Conservation (phyloP, 495 filamentous ascomycete genomes). For the Penicillium maclennaniae region DNA sequence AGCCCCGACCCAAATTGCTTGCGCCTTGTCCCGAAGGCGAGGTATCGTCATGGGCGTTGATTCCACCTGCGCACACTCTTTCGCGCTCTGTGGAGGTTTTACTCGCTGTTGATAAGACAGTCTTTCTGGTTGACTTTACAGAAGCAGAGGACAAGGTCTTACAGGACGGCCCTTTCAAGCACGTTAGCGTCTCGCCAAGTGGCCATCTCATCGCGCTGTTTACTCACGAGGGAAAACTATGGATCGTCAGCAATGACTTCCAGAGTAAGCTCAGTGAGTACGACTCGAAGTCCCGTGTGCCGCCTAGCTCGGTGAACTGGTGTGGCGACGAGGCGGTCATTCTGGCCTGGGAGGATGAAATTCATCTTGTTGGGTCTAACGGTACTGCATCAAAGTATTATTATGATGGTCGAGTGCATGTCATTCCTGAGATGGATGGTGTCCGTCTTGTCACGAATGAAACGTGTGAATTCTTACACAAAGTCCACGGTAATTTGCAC, state of each 20-base stretch:
- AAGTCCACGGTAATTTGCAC: conserved; percentile 59
- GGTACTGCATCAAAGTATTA: conserved; percentile 75
- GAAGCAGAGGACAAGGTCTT: conserved; percentile 89
- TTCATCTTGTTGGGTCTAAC: conserved; percentile 88
- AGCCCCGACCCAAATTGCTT: conserved; percentile 81
- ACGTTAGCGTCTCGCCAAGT: conserved; percentile 85
- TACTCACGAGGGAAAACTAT: conserved; percentile 78
- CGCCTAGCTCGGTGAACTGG: conserved; percentile 87
- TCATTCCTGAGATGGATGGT: conserved; percentile 85
- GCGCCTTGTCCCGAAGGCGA: conserved; percentile 72
- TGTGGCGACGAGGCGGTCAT: conserved; percentile 94
- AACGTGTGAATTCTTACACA: conserved; percentile 91
- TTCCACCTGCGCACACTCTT: conserved; percentile 82
- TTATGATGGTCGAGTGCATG: conserved; percentile 86
- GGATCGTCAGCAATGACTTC: conserved; percentile 93
- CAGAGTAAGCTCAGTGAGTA: conserved; percentile 88
- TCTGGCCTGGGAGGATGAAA: conserved; percentile 95
- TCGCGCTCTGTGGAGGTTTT: conserved; percentile 96
- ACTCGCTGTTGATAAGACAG: conserved; percentile 77
- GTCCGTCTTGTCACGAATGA: conserved; percentile 85
- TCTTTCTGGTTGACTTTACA: conserved; percentile 79
- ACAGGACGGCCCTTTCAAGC: conserved; percentile 86
- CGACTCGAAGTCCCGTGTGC: conserved; percentile 78
- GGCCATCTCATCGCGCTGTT: conserved; percentile 85
- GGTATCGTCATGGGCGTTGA: conserved; percentile 84